These are phyloP conservation scores for Nicotiana attenuata DNA, from an alignment of 257 asterid species.

Conservation along the genomic window DNA sequence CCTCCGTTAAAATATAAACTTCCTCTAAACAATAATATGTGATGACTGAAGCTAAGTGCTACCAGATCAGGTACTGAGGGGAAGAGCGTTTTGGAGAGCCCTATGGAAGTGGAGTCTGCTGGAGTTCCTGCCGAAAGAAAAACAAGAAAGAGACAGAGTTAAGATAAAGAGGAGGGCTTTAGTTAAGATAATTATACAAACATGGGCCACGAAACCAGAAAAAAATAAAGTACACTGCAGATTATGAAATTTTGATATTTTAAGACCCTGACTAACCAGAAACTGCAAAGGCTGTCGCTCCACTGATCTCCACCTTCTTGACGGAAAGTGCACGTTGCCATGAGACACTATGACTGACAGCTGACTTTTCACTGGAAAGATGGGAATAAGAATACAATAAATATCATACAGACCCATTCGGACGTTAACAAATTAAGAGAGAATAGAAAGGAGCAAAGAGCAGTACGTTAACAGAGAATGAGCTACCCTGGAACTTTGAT, in stretches of 20 bases:
- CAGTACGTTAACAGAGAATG: not conserved
- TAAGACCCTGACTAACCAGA: slow-evolving; percentile 51
- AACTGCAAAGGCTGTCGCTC: slow-evolving; percentile 76
- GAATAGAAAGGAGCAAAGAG: not conserved
- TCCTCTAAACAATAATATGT: not conserved
- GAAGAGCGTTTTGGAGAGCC: slow-evolving; percentile 64
- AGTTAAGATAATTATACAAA: not conserved
- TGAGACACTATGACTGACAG: slow-evolving; percentile 78
- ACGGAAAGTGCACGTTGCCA: slow-evolving; percentile 54
- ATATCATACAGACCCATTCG: not conserved
- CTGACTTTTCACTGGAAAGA: slow-evolving; percentile 67
- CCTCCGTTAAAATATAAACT: not conserved
- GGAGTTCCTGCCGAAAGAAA: slow-evolving; percentile 57
- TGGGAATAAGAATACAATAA: not conserved
- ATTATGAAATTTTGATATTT: not conserved
- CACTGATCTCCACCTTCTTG: slow-evolving; percentile 63
- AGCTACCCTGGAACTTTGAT: not conserved
- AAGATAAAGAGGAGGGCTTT: not conserved
- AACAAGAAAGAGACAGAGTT: not conserved
- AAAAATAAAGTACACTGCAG: not conserved
- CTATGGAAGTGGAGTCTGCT: slow-evolving; percentile 81
- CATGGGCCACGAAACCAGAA: not conserved
- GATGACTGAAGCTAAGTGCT: not conserved
- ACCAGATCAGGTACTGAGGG: slow-evolving; percentile 81
- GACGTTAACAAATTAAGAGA: not conserved